Evolutionary conservation across 768 basidiomycete genomes (phyloP).

Genomic region (Termitomyces sp.): DNA sequence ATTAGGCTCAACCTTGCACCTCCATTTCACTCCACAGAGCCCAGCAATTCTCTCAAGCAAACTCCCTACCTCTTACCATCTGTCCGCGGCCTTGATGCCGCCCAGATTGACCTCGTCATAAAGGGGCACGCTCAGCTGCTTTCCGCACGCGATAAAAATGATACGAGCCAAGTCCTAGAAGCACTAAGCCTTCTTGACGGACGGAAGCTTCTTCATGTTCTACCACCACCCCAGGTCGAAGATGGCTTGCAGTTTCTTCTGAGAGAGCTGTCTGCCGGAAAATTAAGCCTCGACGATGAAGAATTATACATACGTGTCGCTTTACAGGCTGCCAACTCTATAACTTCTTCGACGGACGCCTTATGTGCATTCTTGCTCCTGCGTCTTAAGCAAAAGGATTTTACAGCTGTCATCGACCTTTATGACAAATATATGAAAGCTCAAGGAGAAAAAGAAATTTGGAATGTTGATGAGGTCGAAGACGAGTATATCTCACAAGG

Average conservation of each 20-base stretch:
- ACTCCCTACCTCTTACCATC: slow-evolving; percentile 9
- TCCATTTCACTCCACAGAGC: not conserved
- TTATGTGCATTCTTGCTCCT: slow-evolving; percentile 45
- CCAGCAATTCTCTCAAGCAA: slow-evolving; percentile 7
- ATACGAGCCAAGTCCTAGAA: slow-evolving; percentile 23
- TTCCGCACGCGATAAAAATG: slow-evolving; percentile 27
- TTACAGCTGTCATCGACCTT: slow-evolving; percentile 37
- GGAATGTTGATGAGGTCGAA: slow-evolving; percentile 16
- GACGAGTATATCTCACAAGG: not conserved
- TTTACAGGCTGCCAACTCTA: slow-evolving; percentile 34
- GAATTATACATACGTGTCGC: slow-evolving; percentile 41
- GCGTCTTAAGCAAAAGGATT: slow-evolving; percentile 35
- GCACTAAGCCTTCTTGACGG: slow-evolving; percentile 41
- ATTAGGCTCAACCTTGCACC: not conserved
- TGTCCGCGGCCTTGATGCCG: slow-evolving; percentile 9
- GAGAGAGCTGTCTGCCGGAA: slow-evolving; percentile 16
- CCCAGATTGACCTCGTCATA: slow-evolving; percentile 20
- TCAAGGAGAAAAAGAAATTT: slow-evolving; percentile 17
- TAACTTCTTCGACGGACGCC: slow-evolving; percentile 36
- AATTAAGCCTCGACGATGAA: slow-evolving; percentile 23
- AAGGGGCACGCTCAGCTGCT: slow-evolving; percentile 32
- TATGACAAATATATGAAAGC: slow-evolving; percentile 32
- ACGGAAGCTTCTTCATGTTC: slow-evolving; percentile 36
- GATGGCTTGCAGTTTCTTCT: slow-evolving; percentile 31
- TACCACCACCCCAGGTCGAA: slow-evolving; percentile 37